Evolutionary conservation across 2,329 filamentous ascomycete genomes (phyloP), one percentile per base, ranked within the genome.

Genomic region (Orbilia javanica): DNA sequence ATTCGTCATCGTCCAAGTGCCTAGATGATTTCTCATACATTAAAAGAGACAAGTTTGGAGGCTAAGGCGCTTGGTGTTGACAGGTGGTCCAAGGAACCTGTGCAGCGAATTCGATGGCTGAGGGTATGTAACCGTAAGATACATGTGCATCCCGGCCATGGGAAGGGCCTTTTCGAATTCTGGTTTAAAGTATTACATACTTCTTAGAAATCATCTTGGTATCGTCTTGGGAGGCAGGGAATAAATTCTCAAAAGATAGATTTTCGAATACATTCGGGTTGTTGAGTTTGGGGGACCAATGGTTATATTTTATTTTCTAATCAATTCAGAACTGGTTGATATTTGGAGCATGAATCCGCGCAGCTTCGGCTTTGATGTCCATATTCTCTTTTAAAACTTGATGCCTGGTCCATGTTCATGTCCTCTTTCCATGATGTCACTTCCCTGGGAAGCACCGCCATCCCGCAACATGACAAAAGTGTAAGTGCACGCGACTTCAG

Each of bases 1-100:
- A 39, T 39, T 60, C 55, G 55, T 60, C 55, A 60, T 60, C 55
- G 42, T 18, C 55, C 55, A 60, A 60, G 31, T 60, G 55, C 55
- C 55, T 60, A 42, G 55, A 42, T 42, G 34, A 34, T 60, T 39
- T 60, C 55, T 42, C 55, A 60, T 42, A 60, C 34, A 60, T 27
- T 20, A 42, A 60, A 42, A 20, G 55, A 60, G 55, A 42, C 55
- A 39, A 60, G 5, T 42, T 20, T n/a, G 55, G 55, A 42, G 55
- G 34, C 34, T 57, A 25, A 36, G 52, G 52, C 52, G 52, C 52
- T 57, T 57, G 52, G 52, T 57, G 52, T 57, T 57, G 29, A 57
- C 52, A 57, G 52, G 52, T 57, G 15, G 55, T 60, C 42, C 3
- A 57, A 39, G 52, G 55, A 29, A 60, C 42, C 42, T 60, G 31